Percentiles rank a stretch among this genome's conserved stretches.
phyloP scores from a whole-genome alignment of 129 eudicot genomes.

The Sambucus nigra region DNA sequence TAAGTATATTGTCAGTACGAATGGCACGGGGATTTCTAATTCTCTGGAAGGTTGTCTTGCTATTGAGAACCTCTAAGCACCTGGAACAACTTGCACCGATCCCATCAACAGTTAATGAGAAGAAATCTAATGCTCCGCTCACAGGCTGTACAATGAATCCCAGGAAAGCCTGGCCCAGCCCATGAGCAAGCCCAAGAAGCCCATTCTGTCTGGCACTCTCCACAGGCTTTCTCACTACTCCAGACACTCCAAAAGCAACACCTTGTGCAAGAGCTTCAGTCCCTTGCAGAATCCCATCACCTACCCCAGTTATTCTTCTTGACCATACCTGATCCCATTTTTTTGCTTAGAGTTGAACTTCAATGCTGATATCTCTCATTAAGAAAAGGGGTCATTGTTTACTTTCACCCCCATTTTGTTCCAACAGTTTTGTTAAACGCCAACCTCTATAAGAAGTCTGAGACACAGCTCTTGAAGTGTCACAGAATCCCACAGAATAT shows the following conservation, averaged over 20 bases:
- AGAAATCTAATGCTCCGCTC: constrained; percentile 94
- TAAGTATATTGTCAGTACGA: constrained; percentile 67
- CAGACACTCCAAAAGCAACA: constrained; percentile 91
- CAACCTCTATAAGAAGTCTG: no score
- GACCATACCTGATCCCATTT: constrained; percentile 62
- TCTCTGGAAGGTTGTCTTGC: constrained; percentile 53
- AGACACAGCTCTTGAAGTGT: no score
- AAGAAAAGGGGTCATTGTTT: no score
- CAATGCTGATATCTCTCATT: no score
- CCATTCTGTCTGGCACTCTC: constrained; percentile 96
- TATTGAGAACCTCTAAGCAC: constrained; percentile 73
- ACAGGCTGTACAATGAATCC: constrained; percentile 91
- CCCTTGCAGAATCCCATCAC: constrained; percentile 92
- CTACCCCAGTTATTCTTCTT: constrained; percentile 89
- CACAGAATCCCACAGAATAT: no score
- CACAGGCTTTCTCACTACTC: constrained; percentile 83
- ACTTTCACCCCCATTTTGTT: no score
- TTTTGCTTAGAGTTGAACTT: not conserved
- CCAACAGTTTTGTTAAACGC: no score
- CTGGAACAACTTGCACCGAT: constrained; percentile 95
- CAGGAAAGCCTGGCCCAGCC: constrained; percentile 80
- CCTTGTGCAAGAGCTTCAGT: constrained; percentile 99
- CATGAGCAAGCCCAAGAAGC: constrained; percentile 95
- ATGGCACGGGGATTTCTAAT: constrained; percentile 86
- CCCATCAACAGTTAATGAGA: constrained; percentile 92